A percentile compares a stretch with the other conserved stretches of the same genome.
phyloP scores from a whole-genome alignment of 2,329 filamentous ascomycete genomes.

The Chaetomium strumarium region DNA sequence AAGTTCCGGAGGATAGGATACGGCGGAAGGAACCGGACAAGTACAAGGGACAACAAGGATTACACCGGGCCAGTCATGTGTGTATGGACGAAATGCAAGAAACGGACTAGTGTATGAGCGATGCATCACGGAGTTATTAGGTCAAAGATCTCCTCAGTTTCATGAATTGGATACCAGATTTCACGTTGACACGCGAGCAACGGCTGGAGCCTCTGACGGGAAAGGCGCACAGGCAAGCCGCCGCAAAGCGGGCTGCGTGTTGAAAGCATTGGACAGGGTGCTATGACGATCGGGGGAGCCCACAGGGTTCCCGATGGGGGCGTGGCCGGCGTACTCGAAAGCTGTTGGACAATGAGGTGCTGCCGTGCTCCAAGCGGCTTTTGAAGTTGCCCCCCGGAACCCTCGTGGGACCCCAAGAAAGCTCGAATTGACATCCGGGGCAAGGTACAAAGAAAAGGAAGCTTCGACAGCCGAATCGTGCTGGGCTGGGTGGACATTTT shows the following conservation, averaged over 20 bases:
- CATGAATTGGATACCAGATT: not conserved
- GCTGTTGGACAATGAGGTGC: slow-evolving; percentile 6
- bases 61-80: no score
- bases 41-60: no score
- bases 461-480: no score
- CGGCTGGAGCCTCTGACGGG: not conserved
- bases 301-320: slow-evolving; percentile 7
- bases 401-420: not conserved
- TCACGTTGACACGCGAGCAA: slow-evolving; percentile 2
- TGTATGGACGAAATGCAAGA: no score
- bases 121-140: slow-evolving; percentile 5
- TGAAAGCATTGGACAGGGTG: slow-evolving; percentile 14
- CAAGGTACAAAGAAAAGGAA: not conserved
- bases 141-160: not conserved
- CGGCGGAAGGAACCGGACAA: not conserved
- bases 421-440: not conserved
- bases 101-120: not conserved
- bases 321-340: slow-evolving; percentile 5
- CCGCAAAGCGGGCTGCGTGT: not conserved
- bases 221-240: not conserved
- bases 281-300: not conserved
- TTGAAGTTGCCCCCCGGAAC: not conserved
- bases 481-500: not conserved
- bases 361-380: not conserved
- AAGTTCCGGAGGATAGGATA: no score